phyloP scores from a whole-genome alignment of 2,329 filamentous ascomycete species.

The Cordyceps cateniannulata region DNA sequence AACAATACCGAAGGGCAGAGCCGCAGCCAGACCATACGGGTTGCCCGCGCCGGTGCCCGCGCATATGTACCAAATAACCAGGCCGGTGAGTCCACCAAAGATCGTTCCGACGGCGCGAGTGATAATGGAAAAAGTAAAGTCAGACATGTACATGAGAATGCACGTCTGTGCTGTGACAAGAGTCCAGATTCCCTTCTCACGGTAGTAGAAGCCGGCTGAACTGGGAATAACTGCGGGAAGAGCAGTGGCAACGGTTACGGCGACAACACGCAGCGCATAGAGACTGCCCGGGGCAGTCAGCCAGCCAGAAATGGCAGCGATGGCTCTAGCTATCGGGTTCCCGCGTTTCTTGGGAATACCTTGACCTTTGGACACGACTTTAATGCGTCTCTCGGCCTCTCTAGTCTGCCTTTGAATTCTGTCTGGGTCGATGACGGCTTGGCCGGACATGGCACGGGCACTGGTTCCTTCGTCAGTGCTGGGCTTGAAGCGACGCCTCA shows the following conservation, averaged over 20 bases:
- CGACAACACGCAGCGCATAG: conserved; percentile 41
- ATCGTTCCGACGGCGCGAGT: conserved; percentile 36
- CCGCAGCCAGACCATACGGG: conserved; percentile 42
- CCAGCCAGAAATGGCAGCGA: conserved; percentile 32
- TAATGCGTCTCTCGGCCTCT: conserved; percentile 5
- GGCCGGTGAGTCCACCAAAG: conserved; percentile 38
- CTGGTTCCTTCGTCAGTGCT: conserved; percentile 18
- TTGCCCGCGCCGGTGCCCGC: conserved; percentile 42
- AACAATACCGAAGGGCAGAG: conserved; percentile 31
- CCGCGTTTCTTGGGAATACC: conserved; percentile 11
- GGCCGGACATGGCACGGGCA: conserved; percentile 16
- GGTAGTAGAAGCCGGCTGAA: conserved; percentile 43
- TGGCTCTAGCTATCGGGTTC: conserved; percentile 17
- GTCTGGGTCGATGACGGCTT: conserved; percentile 20
- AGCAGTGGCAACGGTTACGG: conserved; percentile 36
- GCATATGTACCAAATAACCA: conserved; percentile 46
- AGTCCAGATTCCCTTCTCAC: conserved; percentile 46
- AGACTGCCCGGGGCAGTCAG: conserved; percentile 36
- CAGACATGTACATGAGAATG: conserved; percentile 42
- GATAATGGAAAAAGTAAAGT: conserved; percentile 41
- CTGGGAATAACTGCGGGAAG: conserved; percentile 36
- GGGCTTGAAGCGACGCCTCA: conserved; percentile 30
- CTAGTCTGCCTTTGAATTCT: neutral
- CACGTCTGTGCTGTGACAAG: conserved; percentile 45
- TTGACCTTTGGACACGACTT: conserved; percentile 3